Percentiles rank a stretch among this genome's conserved stretches.
Conservation (phyloP, 805 yeast species). For the Teunomyces pallodes region DNA sequence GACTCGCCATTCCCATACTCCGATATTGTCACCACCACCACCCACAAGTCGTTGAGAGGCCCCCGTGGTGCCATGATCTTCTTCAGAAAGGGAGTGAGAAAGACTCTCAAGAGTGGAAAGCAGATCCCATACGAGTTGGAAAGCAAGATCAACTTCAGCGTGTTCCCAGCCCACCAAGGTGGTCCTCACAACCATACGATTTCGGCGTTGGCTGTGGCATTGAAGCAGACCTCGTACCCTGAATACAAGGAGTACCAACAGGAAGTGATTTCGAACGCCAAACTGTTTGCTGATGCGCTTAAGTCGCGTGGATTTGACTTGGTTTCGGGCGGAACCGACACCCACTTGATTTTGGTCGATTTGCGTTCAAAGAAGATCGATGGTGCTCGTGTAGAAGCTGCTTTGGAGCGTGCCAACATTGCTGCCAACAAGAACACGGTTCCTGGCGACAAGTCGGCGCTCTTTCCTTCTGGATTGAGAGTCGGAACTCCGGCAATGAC, state of each 20-base stretch:
- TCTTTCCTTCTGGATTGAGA: slow-evolving; percentile 96
- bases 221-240: slow-evolving; percentile 88
- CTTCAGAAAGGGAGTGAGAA: slow-evolving; percentile 94
- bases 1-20: slow-evolving; percentile 97
- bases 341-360: slow-evolving; percentile 91
- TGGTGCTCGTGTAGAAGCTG: slow-evolving; percentile 44
- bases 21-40: slow-evolving; percentile 96
- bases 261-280: slow-evolving; percentile 86
- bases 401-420: slow-evolving; percentile 89
- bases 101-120: slow-evolving; percentile 87
- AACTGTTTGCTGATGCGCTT: slow-evolving; percentile 74
- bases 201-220: slow-evolving; percentile 94
- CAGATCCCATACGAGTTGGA: slow-evolving; percentile 89
- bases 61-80: slow-evolving; percentile 99
- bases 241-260: slow-evolving; percentile 89
- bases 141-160: slow-evolving; percentile 93
- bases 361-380: slow-evolving; percentile 49
- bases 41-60: slow-evolving; percentile 98
- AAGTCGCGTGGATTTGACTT: slow-evolving; percentile 69
- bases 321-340: slow-evolving; percentile 94
- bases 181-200: slow-evolving; percentile 99
- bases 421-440: slow-evolving; percentile 97
- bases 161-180: slow-evolving; percentile 99
- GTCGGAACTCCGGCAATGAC: slow-evolving; percentile 99
- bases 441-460: slow-evolving; percentile 96